These are phyloP conservation scores for Fusarium camptoceras DNA, from an alignment of 2,329 filamentous ascomycete genomes.

Conservation along the genomic window DNA sequence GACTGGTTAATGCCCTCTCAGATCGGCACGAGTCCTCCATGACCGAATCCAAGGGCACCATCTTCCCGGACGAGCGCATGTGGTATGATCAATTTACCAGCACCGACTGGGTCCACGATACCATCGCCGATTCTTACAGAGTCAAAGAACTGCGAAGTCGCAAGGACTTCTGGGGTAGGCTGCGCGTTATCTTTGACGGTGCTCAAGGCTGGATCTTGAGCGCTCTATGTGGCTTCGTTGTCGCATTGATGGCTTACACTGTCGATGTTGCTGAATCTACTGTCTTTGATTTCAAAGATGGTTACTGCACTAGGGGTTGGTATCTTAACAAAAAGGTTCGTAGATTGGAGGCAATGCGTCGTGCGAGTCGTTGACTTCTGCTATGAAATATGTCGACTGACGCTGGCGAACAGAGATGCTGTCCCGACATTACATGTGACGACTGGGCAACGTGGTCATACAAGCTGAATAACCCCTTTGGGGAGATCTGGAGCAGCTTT, in stretches of 20 bases:
- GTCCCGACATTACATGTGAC: slow-evolving; percentile 65
- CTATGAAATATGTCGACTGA: slow-evolving; percentile 3
- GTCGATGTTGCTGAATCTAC: slow-evolving; percentile 88
- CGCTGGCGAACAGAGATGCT: slow-evolving; percentile 59
- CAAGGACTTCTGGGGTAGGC: slow-evolving; percentile 85
- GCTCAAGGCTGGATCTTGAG: slow-evolving; percentile 95
- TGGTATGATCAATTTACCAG: slow-evolving; percentile 99
- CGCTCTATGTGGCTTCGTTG: slow-evolving; percentile 86
- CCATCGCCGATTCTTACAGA: slow-evolving; percentile 92
- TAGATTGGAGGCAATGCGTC: background rate
- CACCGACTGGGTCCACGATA: slow-evolving; percentile 98
- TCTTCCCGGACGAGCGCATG: slow-evolving; percentile 84
- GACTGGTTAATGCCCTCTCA: slow-evolving; percentile 71
- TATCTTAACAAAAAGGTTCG: slow-evolving; percentile 76
- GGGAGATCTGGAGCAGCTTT: slow-evolving; percentile 77
- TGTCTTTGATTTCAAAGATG: slow-evolving; percentile 91
- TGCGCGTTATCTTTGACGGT: slow-evolving; percentile 82
- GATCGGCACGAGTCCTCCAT: slow-evolving; percentile 67
- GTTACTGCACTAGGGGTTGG: slow-evolving; percentile 81
- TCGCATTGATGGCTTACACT: slow-evolving; percentile 86
- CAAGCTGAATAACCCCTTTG: slow-evolving; percentile 59
- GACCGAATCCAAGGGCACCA: slow-evolving; percentile 72
- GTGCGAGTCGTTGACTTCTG: background rate
- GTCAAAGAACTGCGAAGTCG: slow-evolving; percentile 84
- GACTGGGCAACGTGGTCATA: slow-evolving; percentile 70